phyloP scores from a whole-genome alignment of 352 stramenopile genomes.

The Globisporangium okanoganense region DNA sequence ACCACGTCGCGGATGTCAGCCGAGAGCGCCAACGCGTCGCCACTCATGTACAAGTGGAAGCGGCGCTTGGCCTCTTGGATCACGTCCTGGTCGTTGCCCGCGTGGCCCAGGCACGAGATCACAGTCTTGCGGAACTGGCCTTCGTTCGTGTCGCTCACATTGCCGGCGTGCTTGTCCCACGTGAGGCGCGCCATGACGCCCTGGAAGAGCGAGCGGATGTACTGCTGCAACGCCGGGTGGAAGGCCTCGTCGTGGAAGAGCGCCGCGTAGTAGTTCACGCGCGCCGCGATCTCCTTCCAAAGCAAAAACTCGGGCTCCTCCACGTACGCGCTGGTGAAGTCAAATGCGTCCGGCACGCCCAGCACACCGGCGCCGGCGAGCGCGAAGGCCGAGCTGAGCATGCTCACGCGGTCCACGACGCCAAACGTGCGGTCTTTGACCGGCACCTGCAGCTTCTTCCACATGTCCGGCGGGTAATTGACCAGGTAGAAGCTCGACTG shows the following conservation, averaged over 20 bases:
- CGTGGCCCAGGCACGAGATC: conserved; percentile 47
- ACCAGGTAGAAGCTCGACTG: conserved; percentile 94
- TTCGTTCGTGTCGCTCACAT: conserved; percentile 26
- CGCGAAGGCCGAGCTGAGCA: conserved; percentile 92
- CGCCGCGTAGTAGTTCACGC: conserved; percentile 42
- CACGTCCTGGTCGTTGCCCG: conserved; percentile 37
- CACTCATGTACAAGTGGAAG: conserved; percentile 46
- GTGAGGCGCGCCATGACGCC: conserved; percentile 50
- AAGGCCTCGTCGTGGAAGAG: conserved; percentile 55
- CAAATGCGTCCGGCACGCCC: conserved; percentile 42
- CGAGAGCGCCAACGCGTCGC: conserved; percentile 38
- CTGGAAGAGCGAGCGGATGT: conserved; percentile 48
- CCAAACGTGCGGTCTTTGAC: conserved; percentile 47
- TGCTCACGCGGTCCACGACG: conserved; percentile 87
- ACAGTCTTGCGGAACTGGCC: conserved; percentile 63
- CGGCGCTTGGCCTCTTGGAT: conserved; percentile 52
- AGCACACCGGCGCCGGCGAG: conserved; percentile 70
- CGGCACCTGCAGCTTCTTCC: conserved; percentile 69
- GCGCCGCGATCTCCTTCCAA: conserved; percentile 67
- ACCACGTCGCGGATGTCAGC: conserved; percentile 56
- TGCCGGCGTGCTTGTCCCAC: conserved; percentile 34
- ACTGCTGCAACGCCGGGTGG: conserved; percentile 49
- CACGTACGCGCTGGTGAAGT: conserved; percentile 57
- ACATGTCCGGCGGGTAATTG: conserved; percentile 88
- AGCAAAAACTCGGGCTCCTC: conserved; percentile 54